Evolutionary conservation across 2,329 filamentous ascomycete species (phyloP), one percentile per base, ranked within the genome.

Genomic region (Bipolaris victoriae): DNA sequence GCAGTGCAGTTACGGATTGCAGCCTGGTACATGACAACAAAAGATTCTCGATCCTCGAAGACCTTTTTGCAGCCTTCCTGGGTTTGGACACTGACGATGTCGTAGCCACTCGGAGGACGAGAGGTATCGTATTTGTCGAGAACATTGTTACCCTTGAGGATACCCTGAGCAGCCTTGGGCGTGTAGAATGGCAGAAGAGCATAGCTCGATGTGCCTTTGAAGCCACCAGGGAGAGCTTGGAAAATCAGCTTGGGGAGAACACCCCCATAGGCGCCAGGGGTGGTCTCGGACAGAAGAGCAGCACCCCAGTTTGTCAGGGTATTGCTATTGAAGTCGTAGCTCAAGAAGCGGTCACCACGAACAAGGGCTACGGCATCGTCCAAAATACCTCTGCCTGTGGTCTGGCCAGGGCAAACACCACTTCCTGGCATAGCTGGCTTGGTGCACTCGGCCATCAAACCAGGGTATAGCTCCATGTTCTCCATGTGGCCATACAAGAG

Each of bases 391-490:
- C 89, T 84, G 0, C 88, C 90, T 58, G 91, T 89, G 36, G 90
- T 92, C 67, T 90, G 91, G 0, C 87, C 90, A 0, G 90, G 67
- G 90, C 84, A 48, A 2, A 70, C 67, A 41, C 90, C 90, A 10
- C 90, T 88, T 54, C 89, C 90, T 1, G 74, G 72, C 50, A 86
- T 71, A 59, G 91, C 89, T 1, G 90, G 88, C 76, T 93, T 93
- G 52, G 86, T 85, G 67, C 90, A 88, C 71, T 93, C 90, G 0
- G 88, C 85, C 1, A 93, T 87, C 4, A 93, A 78, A n/a, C 90
- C 90, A 0, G 90, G 88, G 65, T 94, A 93, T 24, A 93, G 77
- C 77, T 94, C 90, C 45, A 94, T 89, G 62, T 86, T 86, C 69
- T 93, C 90, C 0, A 90, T 90, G 70, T 92, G 89, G 56, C 90